These are phyloP conservation scores for Beauveria scarabaeidicola DNA, from an alignment of 2,329 filamentous ascomycete species.

Conservation along the genomic window DNA sequence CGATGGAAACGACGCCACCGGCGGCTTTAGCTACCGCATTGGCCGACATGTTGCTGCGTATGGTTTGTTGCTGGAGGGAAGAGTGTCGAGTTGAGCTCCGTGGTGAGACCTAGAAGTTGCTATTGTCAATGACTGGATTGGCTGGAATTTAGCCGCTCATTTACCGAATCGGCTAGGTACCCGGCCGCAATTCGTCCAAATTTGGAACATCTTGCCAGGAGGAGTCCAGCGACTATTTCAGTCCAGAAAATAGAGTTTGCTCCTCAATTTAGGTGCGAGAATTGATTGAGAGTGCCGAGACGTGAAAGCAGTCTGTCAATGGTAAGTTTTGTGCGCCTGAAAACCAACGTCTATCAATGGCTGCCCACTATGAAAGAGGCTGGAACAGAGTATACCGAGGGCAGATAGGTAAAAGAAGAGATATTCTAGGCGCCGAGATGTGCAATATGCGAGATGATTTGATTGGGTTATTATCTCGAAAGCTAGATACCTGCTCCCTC, in stretches of 20 bases:
- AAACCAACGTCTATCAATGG: too few species aligned
- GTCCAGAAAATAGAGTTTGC: too few species aligned
- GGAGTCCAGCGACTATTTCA: neutral
- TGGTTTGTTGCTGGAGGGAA: slow-evolving; percentile 13
- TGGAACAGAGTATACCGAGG: accelerated
- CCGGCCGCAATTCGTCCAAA: neutral
- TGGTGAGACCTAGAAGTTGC: neutral
- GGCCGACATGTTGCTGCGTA: slow-evolving; percentile 46
- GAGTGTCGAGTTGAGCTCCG: slow-evolving; percentile 1
- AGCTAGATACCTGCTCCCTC: too few species aligned
- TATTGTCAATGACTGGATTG: slow-evolving; percentile 10
- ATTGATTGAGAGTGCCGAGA: too few species aligned
- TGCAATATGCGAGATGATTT: too few species aligned
- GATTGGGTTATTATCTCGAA: too few species aligned
- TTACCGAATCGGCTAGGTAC: slow-evolving; percentile 9
- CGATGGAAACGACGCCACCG: slow-evolving; percentile 46
- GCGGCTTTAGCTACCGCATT: slow-evolving; percentile 50
- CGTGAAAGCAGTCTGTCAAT: too few species aligned
- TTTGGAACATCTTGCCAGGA: neutral
- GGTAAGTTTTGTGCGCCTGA: too few species aligned
- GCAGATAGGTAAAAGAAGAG: too few species aligned
- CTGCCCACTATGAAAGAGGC: too few species aligned
- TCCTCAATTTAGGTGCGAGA: too few species aligned
- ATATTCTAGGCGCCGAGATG: too few species aligned
- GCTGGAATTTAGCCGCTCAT: slow-evolving; percentile 14